phyloP scores from a whole-genome alignment of 345 rosid genomes.

The Eucalyptus virginea region DNA sequence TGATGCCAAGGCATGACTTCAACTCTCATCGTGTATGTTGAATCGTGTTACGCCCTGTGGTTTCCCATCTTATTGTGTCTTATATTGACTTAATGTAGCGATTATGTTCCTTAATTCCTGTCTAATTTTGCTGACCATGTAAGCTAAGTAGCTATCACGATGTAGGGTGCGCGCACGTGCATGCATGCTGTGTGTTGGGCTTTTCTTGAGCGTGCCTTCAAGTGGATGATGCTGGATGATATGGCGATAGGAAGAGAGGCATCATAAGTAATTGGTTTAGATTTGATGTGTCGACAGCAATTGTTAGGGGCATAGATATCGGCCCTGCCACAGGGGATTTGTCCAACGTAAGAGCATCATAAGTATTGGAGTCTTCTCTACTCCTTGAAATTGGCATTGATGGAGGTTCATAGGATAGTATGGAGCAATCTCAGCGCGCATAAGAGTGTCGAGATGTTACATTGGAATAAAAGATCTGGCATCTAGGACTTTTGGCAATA shows the following conservation, averaged over 20 bases:
- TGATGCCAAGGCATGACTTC: not conserved
- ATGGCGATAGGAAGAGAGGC: not conserved
- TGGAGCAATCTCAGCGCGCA: not conserved
- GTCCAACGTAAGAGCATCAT: not conserved
- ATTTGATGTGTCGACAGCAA: not conserved
- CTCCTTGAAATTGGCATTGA: not conserved
- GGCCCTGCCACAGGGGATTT: not conserved
- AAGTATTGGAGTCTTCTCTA: not conserved
- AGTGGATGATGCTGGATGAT: not conserved
- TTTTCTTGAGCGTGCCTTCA: not conserved
- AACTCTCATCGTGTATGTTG: not conserved
- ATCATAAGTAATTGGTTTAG: not conserved
- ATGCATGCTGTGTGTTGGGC: not conserved
- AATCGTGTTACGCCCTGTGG: not conserved
- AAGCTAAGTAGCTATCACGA: not conserved
- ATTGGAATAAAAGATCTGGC: not conserved
- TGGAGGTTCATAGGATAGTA: not conserved
- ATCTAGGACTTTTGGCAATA: not conserved
- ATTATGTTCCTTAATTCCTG: not conserved
- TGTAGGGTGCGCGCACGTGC: not conserved
- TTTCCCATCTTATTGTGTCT: not conserved
- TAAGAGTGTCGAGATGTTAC: not conserved
- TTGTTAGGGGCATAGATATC: not conserved
- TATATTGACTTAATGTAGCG: not conserved
- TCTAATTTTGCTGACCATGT: not conserved